phyloP scores from a whole-genome alignment of 306 rosid species.

The Begonia peltatifolia region DNA sequence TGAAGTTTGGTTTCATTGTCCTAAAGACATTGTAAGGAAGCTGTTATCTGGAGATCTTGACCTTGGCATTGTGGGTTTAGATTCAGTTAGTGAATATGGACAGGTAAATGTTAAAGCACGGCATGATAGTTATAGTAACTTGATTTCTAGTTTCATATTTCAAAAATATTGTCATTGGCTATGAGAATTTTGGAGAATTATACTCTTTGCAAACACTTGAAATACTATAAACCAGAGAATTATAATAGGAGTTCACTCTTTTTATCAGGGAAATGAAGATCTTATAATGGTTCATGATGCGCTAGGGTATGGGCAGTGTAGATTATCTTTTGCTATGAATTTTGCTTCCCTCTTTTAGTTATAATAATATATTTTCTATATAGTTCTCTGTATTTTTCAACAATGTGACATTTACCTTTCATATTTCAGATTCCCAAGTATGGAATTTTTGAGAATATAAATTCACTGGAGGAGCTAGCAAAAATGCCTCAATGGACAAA shows the following conservation, averaged over 20 bases:
- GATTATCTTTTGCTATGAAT: conserved; percentile 69
- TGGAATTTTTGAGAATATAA: conserved; percentile 79
- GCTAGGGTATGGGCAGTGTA: conserved; percentile 77
- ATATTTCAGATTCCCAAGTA: conserved; percentile 65
- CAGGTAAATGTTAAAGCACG: conserved; percentile 27
- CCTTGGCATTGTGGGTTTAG: conserved; percentile 88
- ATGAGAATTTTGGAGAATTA: not conserved
- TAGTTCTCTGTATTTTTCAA: not conserved
- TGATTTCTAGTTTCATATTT: not conserved
- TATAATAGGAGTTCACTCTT: too few relatives aligned
- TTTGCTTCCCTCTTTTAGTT: not conserved
- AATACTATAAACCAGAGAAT: not conserved
- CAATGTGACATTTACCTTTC: conserved; percentile 7
- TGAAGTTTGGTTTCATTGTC: conserved; percentile 93
- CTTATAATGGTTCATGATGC: conserved; percentile 80
- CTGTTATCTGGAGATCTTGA: conserved; percentile 80
- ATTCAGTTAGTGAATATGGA: conserved; percentile 57
- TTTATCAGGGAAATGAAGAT: conserved; percentile 49
- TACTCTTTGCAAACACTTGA: not conserved
- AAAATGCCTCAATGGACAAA: conserved; percentile 85
- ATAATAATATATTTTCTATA: not conserved
- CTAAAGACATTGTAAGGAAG: conserved; percentile 73
- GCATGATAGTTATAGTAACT: not conserved
- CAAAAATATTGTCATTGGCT: not conserved
- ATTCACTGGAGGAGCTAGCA: conserved; percentile 61